Conservation (phyloP, 2,329 filamentous ascomycete species). For the Didymella lethalis region DNA sequence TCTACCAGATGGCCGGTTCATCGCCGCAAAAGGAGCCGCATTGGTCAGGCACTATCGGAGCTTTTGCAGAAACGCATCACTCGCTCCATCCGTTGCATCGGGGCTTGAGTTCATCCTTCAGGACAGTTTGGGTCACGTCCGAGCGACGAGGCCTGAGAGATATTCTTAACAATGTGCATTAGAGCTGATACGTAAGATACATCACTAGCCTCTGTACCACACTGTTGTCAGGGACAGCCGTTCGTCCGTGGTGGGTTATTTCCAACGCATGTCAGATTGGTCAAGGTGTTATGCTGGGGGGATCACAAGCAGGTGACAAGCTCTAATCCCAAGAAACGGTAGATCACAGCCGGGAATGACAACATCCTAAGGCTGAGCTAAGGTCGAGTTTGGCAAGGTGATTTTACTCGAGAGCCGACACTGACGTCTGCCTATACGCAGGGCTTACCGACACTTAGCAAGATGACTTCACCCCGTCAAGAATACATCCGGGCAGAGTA, state of each 20-base stretch:
- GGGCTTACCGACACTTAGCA: not conserved
- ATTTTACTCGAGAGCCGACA: not conserved
- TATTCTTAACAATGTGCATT: not conserved
- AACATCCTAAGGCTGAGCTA: not conserved
- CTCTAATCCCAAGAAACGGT: not conserved
- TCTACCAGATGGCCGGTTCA: not conserved
- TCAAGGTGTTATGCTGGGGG: not conserved
- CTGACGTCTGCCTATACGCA: not conserved
- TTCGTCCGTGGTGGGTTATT: not conserved
- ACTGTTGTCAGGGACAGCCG: not conserved
- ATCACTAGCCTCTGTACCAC: conserved; percentile 7
- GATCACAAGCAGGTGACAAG: conserved; percentile 1
- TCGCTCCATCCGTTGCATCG: not conserved
- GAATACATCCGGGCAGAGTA: not conserved
- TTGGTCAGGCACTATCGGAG: not conserved
- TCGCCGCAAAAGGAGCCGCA: not conserved
- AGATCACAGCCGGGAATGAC: not conserved
- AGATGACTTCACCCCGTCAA: not conserved
- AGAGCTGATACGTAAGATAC: not conserved
- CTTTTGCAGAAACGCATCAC: not conserved
- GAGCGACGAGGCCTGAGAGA: not conserved
- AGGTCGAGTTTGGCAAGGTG: not conserved
- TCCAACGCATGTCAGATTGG: not conserved
- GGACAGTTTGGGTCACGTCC: not conserved
- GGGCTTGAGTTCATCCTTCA: not conserved